These are phyloP conservation scores for Clitocybe nebularis DNA, from an alignment of 1,284 basidiomycete species.

Conservation along the genomic window DNA sequence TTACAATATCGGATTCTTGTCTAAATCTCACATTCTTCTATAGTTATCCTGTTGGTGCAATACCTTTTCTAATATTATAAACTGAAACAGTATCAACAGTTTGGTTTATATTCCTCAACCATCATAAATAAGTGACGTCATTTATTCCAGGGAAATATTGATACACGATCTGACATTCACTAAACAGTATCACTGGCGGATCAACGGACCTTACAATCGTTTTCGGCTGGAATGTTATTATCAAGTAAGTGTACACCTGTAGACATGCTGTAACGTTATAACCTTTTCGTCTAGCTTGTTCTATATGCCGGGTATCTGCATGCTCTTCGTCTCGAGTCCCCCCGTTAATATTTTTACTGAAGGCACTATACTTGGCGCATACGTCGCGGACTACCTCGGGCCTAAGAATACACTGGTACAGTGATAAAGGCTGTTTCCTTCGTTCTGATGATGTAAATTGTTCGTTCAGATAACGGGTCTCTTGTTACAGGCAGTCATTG, in stretches of 20 bases:
- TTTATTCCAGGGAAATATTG: slow-evolving; percentile 1
- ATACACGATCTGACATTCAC: slow-evolving; percentile 4
- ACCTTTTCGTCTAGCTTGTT: slow-evolving; percentile 55
- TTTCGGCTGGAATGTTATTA: slow-evolving; percentile 76
- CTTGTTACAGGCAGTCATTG: slow-evolving; percentile 64
- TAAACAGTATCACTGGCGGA: slow-evolving; percentile 53
- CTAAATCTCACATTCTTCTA: neutral
- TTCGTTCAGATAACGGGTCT: slow-evolving; percentile 60
- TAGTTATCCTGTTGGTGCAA: no score
- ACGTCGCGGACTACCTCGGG: slow-evolving; percentile 71
- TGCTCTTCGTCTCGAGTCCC: neutral
- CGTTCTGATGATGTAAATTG: neutral
- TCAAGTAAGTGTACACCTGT: slow-evolving; percentile 49
- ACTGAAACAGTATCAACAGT: slow-evolving; percentile 43
- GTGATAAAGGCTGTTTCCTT: neutral
- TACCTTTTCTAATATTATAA: no score
- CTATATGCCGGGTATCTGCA: slow-evolving; percentile 55
- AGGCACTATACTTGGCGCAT: slow-evolving; percentile 76
- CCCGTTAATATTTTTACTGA: neutral
- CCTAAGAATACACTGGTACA: slow-evolving; percentile 74
- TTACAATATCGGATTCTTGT: neutral
- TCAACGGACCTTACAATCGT: slow-evolving; percentile 48
- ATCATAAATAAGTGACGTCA: slow-evolving; percentile 58
- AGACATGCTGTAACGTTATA: no score
- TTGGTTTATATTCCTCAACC: slow-evolving; percentile 82